These are phyloP conservation scores for Cutaneotrichosporon curvatum DNA, from an alignment of 1,284 basidiomycete species.

Conservation along the genomic window DNA sequence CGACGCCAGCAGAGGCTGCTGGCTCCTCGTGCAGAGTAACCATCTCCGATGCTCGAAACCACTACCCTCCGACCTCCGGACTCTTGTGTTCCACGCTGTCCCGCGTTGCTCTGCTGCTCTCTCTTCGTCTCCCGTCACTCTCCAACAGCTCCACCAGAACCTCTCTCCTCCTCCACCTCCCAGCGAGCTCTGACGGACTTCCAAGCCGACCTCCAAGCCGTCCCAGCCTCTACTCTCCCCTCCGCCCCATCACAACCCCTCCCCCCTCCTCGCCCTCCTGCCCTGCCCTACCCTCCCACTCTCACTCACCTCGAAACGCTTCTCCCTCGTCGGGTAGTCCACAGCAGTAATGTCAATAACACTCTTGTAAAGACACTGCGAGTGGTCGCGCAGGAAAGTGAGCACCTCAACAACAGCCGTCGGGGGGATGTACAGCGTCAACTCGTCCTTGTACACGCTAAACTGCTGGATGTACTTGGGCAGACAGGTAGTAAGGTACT, in stretches of 20 bases:
- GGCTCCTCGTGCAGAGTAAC: too few relatives aligned
- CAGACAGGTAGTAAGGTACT: conserved; percentile 80
- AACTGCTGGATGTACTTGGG: conserved; percentile 96
- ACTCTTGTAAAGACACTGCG: conserved; percentile 89
- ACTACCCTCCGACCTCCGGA: background rate
- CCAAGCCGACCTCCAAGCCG: too few relatives aligned
- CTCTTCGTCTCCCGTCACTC: too few relatives aligned
- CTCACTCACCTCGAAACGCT: conserved; percentile 70
- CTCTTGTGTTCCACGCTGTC: too few relatives aligned
- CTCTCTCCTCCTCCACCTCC: too few relatives aligned
- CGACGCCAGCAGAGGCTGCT: too few relatives aligned
- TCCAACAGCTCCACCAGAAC: too few relatives aligned
- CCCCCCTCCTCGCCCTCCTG: background rate
- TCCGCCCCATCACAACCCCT: background rate
- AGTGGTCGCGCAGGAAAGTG: conserved; percentile 92
- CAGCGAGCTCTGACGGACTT: too few relatives aligned
- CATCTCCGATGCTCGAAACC: too few relatives aligned
- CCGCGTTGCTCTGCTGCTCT: too few relatives aligned
- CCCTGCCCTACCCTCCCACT: background rate
- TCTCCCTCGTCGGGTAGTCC: conserved; percentile 87
- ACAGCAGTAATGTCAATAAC: conserved; percentile 92
- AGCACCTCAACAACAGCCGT: conserved; percentile 75
- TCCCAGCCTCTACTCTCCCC: background rate
- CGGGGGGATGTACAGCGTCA: conserved; percentile 73
- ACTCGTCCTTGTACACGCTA: conserved; percentile 95